These are phyloP conservation scores for Capsicum pubescens DNA, from an alignment of 257 asterid species.

Conservation along the genomic window DNA sequence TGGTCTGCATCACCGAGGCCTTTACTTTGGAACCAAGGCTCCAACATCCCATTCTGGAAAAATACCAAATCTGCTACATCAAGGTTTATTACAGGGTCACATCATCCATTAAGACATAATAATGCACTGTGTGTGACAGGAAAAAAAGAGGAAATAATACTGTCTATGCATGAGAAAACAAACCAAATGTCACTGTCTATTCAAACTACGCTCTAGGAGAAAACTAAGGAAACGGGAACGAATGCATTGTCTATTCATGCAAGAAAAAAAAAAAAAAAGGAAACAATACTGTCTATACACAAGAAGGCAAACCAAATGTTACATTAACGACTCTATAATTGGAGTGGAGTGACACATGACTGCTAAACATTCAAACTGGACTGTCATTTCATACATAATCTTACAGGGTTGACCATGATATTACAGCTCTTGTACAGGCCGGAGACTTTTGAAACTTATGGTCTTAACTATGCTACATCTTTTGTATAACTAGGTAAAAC, in stretches of 20 bases:
- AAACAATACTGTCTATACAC: not conserved
- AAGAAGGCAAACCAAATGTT: not conserved
- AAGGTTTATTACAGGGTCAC: conserved; percentile 47
- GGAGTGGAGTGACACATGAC: not conserved
- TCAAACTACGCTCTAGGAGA: not conserved
- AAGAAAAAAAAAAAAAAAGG: not conserved
- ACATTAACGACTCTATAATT: not conserved
- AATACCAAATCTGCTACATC: conserved; percentile 95
- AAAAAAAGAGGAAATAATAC: no score
- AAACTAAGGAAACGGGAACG: not conserved
- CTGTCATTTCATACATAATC: not conserved
- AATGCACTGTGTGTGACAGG: no score
- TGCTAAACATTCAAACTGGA: not conserved
- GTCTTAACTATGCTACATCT: not conserved
- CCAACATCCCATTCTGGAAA: conserved; percentile 99
- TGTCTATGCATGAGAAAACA: no score
- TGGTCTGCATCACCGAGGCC: conserved; percentile 85
- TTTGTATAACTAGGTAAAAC: not conserved
- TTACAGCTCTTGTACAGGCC: not conserved
- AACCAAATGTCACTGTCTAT: no score
- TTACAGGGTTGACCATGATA: not conserved
- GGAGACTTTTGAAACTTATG: not conserved
- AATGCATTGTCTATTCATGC: not conserved
- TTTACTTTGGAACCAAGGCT: conserved; percentile 91
- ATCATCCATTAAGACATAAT: conserved; percentile 5